Conservation (phyloP, 768 basidiomycete species). For the Pleurotus djamor region DNA sequence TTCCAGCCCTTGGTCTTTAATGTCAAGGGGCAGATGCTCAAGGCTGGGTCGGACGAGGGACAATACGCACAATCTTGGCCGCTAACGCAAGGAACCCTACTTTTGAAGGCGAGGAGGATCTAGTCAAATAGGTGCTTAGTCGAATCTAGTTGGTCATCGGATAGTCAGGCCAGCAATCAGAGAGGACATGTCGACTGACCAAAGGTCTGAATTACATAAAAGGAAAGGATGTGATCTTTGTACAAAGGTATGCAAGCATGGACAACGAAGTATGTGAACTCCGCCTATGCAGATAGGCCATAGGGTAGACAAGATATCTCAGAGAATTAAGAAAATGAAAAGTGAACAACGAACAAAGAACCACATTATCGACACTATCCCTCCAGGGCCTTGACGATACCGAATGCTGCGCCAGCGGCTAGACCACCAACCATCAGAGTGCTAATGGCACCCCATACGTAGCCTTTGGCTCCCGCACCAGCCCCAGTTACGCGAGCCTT, state of each 20-base stretch:
- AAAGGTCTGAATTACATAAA: too few relatives aligned
- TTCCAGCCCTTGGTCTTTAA: background rate
- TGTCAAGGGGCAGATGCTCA: background rate
- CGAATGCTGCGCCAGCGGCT: constrained; percentile 74
- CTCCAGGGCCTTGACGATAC: constrained; percentile 48
- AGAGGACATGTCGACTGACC: too few relatives aligned
- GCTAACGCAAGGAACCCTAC: background rate
- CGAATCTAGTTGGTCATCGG: too few relatives aligned
- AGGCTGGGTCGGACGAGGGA: background rate
- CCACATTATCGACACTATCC: constrained; percentile 8
- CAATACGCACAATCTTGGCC: background rate
- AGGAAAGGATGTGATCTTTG: too few relatives aligned
- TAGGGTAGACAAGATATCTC: background rate
- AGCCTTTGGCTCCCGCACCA: constrained; percentile 60
- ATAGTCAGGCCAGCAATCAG: too few relatives aligned
- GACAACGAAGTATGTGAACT: too few relatives aligned
- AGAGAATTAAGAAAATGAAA: background rate
- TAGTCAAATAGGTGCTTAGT: background rate
- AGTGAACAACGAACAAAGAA: too few relatives aligned
- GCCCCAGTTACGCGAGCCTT: constrained; percentile 90
- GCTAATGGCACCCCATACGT: constrained; percentile 84
- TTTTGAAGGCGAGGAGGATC: background rate
- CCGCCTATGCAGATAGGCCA: too few relatives aligned
- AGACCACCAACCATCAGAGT: constrained; percentile 89
- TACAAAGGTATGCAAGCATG: too few relatives aligned